phyloP scores from a whole-genome alignment of 2,329 filamentous ascomycete species.

The Bimuria novae-zelandiae region DNA sequence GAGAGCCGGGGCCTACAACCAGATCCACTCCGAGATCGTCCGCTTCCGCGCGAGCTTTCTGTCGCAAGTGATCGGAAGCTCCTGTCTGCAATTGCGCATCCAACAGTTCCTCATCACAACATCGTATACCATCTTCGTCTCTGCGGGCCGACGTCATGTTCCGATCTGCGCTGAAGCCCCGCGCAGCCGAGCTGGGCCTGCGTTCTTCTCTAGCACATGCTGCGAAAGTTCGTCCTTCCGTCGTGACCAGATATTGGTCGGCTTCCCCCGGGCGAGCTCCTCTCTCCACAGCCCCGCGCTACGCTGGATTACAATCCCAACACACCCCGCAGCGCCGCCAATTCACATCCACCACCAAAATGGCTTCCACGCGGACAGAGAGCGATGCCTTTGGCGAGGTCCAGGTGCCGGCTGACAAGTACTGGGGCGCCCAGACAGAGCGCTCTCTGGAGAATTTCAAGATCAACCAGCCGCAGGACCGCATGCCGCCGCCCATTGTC shows the following conservation, averaged over 20 bases:
- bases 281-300: conserved; percentile 34
- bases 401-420: conserved; percentile 87
- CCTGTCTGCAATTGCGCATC: conserved; percentile 6
- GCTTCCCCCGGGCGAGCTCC: conserved; percentile 18
- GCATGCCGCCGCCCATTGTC: conserved; percentile 92
- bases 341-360: conserved; percentile 40
- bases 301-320: conserved; percentile 24
- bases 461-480: conserved; percentile 99
- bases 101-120: conserved; percentile 1
- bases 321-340: conserved; percentile 29
- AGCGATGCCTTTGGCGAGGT: conserved; percentile 98
- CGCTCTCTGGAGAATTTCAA: conserved; percentile 96
- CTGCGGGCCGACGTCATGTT: conserved; percentile 34
- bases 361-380: conserved; percentile 72
- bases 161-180: conserved; percentile 38
- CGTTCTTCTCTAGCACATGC: conserved; percentile 44
- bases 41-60: no score
- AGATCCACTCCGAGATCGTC: no score
- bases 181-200: conserved; percentile 42
- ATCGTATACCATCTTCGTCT: not conserved
- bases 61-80: not conserved
- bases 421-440: conserved; percentile 98
- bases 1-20: no score
- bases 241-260: conserved; percentile 14
- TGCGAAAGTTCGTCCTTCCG: conserved; percentile 40